These are phyloP conservation scores for Heteromeles arbutifolia DNA, from an alignment of 306 rosid genomes.

Conservation along the genomic window DNA sequence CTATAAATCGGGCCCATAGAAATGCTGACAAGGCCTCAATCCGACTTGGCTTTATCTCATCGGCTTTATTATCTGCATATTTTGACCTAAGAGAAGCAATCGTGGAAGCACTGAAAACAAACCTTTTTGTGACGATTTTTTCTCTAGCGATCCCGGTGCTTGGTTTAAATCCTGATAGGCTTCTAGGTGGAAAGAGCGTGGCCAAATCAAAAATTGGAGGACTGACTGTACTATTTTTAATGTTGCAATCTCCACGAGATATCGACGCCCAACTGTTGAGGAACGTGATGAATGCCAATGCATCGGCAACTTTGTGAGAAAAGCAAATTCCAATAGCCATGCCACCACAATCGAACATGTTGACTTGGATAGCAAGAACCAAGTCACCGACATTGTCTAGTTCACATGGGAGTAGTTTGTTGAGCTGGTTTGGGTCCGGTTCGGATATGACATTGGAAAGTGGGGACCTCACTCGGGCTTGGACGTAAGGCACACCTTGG, in stretches of 20 bases:
- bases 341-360: slow-evolving; percentile 26
- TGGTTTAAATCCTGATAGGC: slow-evolving; percentile 2
- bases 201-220: slow-evolving; percentile 13
- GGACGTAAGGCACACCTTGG: not conserved
- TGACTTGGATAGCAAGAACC: slow-evolving; percentile 11
- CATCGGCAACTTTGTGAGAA: slow-evolving; percentile 32
- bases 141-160: slow-evolving; percentile 10
- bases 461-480: slow-evolving; percentile 1
- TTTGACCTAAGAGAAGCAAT: slow-evolving; percentile 5
- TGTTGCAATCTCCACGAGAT: not conserved
- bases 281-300: slow-evolving; percentile 16
- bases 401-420: slow-evolving; percentile 13
- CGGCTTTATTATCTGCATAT: not conserved
- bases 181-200: slow-evolving; percentile 8
- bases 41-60: slow-evolving; percentile 1
- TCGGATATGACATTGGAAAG: not conserved
- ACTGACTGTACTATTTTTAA: too few relatives aligned
- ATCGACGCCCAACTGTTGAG: slow-evolving; percentile 22
- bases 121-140: slow-evolving; percentile 15
- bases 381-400: slow-evolving; percentile 3
- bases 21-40: slow-evolving; percentile 16
- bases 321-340: slow-evolving; percentile 16
- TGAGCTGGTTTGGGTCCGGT: slow-evolving; percentile 5
- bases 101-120: slow-evolving; percentile 14
- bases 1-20: slow-evolving; percentile 5